Percentiles rank a stretch among this genome's conserved stretches.
phyloP scores from a whole-genome alignment of 805 yeast species.

The Vanderwaltozyma polyspora region DNA sequence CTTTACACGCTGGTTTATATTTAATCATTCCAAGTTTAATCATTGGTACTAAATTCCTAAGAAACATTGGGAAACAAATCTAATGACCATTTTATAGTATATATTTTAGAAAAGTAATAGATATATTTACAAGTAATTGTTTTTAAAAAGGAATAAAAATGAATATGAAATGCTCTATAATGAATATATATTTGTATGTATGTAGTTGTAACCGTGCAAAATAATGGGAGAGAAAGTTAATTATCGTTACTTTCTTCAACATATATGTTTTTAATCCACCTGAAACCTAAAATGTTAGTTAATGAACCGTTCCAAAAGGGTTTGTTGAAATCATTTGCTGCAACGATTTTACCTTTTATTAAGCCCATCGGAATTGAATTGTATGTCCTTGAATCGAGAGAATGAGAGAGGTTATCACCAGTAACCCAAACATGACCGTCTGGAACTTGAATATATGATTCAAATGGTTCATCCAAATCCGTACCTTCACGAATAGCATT shows the following conservation, averaged over 20 bases:
- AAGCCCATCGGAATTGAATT: conserved; percentile 84
- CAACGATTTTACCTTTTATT: conserved; percentile 76
- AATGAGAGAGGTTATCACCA: conserved; percentile 83
- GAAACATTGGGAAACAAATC: conserved; percentile 26
- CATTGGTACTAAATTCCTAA: conserved; percentile 57
- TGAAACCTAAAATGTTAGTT: conserved; percentile 39
- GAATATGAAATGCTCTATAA: too few species aligned
- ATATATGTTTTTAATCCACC: conserved; percentile 45
- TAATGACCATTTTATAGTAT: neutral
- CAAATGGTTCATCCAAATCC: conserved; percentile 15
- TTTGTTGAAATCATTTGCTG: conserved; percentile 48
- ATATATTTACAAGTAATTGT: too few species aligned
- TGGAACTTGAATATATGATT: conserved; percentile 64
- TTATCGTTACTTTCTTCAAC: conserved; percentile 23
- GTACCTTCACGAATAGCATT: neutral
- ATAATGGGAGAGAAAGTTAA: neutral
- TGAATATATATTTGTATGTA: neutral
- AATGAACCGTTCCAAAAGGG: conserved; percentile 29
- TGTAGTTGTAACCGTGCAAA: neutral
- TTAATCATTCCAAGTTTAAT: conserved; percentile 45
- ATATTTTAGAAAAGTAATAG: too few species aligned
- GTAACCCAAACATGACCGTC: conserved; percentile 96
- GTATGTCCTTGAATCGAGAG: conserved; percentile 82
- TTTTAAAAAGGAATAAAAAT: too few species aligned
- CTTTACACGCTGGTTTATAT: conserved; percentile 21